Evolutionary conservation across 208 protist species (phyloP).

Genomic region (Polymyxa betae): DNA sequence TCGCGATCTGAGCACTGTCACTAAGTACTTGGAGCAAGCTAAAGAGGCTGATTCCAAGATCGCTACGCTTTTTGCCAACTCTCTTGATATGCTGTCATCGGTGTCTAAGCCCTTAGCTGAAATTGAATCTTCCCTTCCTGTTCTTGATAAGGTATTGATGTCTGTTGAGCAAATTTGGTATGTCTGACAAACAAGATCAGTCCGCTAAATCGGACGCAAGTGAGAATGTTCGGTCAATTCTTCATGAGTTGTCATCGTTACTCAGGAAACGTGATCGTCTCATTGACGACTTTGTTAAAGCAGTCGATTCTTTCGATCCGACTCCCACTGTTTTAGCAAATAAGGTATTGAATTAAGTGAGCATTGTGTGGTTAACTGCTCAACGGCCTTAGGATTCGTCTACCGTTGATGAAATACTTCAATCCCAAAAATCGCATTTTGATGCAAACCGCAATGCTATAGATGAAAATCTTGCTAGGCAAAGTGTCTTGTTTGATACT

Average conservation of each 20-base stretch:
- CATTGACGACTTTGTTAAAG: neutral
- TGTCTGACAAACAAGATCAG: neutral
- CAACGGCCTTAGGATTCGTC: too few species aligned
- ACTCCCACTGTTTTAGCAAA: neutral
- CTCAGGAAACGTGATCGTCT: slow-evolving; percentile 8
- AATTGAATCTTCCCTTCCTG: neutral
- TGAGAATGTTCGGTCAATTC: neutral
- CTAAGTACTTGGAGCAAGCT: slow-evolving; percentile 6
- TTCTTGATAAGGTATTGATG: neutral
- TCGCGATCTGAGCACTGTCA: neutral
- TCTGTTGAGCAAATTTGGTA: neutral
- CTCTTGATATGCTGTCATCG: neutral
- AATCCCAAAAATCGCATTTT: neutral
- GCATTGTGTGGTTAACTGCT: too few species aligned
- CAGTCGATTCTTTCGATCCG: neutral
- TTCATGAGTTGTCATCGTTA: slow-evolving; percentile 20
- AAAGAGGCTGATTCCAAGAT: neutral
- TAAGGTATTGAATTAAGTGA: too few species aligned
- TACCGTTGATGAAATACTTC: neutral
- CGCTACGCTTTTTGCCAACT: neutral
- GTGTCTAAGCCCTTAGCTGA: slow-evolving; percentile 10
- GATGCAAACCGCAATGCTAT: neutral
- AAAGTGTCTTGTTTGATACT: slow-evolving; percentile 26
- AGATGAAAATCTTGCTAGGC: slow-evolving; percentile 21
- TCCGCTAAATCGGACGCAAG: neutral